Conservation (phyloP, 2,329 filamentous ascomycete species). For the Cladosporium sp. region DNA sequence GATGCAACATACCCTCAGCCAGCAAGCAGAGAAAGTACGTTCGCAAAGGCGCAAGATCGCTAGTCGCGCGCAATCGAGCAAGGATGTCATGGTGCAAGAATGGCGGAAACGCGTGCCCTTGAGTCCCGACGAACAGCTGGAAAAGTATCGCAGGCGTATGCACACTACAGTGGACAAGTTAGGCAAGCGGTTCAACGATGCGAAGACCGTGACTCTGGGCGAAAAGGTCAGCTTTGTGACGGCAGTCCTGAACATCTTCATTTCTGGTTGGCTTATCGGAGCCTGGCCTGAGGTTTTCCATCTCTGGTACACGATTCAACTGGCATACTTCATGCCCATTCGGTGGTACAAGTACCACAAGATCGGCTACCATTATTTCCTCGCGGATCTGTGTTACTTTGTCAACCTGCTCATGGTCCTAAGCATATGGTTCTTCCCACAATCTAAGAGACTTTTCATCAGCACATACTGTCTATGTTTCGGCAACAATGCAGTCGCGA, state of each 20-base stretch:
- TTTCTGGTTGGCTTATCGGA: constrained; percentile 91
- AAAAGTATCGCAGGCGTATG: constrained; percentile 88
- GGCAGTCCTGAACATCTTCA: constrained; percentile 94
- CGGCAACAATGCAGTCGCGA: constrained; percentile 95
- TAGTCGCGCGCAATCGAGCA: constrained; percentile 74
- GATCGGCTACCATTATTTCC: constrained; percentile 93
- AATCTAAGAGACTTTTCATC: constrained; percentile 88
- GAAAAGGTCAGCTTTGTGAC: constrained; percentile 97
- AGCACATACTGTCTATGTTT: constrained; percentile 89
- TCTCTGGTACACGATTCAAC: constrained; percentile 69
- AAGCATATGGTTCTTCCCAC: constrained; percentile 86
- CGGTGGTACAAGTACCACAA: constrained; percentile 88
- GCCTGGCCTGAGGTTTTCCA: constrained; percentile 84
- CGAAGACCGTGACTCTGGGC: constrained; percentile 79
- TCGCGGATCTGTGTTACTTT: constrained; percentile 97
- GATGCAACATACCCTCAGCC: constrained; percentile 77
- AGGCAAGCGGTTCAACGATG: constrained; percentile 83
- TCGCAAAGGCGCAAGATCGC: constrained; percentile 80
- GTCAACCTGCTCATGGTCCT: constrained; percentile 85
- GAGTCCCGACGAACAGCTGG: constrained; percentile 86
- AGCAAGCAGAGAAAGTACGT: constrained; percentile 82
- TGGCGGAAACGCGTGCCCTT: constrained; percentile 79
- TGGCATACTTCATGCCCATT: constrained; percentile 90
- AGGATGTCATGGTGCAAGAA: constrained; percentile 87
- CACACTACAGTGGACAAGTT: constrained; percentile 84